phyloP scores from a whole-genome alignment of 305 asterid genomes.

The Solanum hybrid region DNA sequence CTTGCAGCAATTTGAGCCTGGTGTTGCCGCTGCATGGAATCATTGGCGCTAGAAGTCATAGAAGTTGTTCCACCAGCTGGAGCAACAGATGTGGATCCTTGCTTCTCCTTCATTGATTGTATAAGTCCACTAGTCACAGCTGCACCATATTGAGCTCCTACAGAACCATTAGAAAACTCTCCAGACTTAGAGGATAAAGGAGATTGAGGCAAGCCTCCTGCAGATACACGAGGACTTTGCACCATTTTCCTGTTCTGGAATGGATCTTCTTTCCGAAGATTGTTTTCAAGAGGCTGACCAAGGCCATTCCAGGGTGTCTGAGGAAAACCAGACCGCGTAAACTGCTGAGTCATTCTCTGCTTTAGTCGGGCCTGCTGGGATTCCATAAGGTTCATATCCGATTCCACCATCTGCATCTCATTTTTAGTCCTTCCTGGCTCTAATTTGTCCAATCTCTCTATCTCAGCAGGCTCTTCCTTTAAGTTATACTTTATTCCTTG shows the following conservation, averaged over 20 bases:
- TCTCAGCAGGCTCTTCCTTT: constrained; percentile 88
- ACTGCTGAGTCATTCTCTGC: constrained; percentile 71
- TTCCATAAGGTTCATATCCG: constrained; percentile 47
- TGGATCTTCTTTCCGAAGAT: constrained; percentile 64
- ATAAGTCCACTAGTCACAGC: constrained; percentile 62
- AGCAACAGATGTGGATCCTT: constrained; percentile 57
- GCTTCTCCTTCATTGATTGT: constrained; percentile 72
- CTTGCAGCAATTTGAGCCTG: constrained; percentile 71
- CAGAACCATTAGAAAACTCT: constrained; percentile 89
- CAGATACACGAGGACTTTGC: constrained; percentile 88
- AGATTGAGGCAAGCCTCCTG: constrained; percentile 92
- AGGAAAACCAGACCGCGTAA: constrained; percentile 52
- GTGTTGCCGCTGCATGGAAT: constrained; percentile 68
- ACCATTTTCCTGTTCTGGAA: constrained; percentile 71
- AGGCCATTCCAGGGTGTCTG: constrained; percentile 72
- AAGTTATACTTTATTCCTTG: constrained; percentile 73
- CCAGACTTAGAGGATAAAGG: constrained; percentile 96
- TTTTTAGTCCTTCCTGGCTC: constrained; percentile 37
- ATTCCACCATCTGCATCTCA: constrained; percentile 41
- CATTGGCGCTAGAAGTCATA: constrained; percentile 60
- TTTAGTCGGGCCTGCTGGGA: constrained; percentile 53
- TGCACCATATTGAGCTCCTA: constrained; percentile 75
- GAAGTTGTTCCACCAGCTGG: constrained; percentile 50
- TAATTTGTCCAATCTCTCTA: constrained; percentile 57
- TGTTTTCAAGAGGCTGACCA: constrained; percentile 62